These are phyloP conservation scores for Eucalyptus sp. DNA, from an alignment of 345 rosid species.

Conservation along the genomic window DNA sequence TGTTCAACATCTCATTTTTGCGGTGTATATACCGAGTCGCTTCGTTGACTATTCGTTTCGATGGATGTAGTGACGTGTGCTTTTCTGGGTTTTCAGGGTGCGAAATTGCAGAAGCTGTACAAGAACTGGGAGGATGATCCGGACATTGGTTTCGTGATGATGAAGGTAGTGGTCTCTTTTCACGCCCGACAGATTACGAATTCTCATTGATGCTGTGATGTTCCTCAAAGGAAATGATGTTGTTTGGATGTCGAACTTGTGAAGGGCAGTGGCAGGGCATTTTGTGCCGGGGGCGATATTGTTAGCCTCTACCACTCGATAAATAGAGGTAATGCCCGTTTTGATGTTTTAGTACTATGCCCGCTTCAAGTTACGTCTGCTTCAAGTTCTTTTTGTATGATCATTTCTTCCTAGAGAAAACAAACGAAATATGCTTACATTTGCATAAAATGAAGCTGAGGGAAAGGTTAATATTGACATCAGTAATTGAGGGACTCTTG, in stretches of 20 bases:
- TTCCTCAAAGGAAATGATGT: neutral
- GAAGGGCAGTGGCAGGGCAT: constrained; percentile 94
- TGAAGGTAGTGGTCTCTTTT: constrained; percentile 41
- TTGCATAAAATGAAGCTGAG: neutral
- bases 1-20: neutral
- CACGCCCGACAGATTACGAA: neutral
- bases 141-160: constrained; percentile 53
- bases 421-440: neutral
- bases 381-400: neutral
- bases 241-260: neutral
- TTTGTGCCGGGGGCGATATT: constrained; percentile 94
- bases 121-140: constrained; percentile 86
- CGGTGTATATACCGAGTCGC: neutral
- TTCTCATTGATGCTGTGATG: neutral
- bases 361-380: neutral
- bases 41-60: neutral
- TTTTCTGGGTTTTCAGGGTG: constrained; percentile 19
- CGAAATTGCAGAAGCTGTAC: constrained; percentile 51
- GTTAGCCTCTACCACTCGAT: constrained; percentile 51
- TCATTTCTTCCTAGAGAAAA: neutral
- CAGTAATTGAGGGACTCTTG: neutral
- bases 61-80: neutral
- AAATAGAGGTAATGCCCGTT: constrained; percentile 35
- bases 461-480: neutral
- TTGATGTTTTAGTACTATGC: neutral